These are phyloP conservation scores for Sisymbrium altissimum DNA, from an alignment of 345 rosid genomes.

Conservation along the genomic window DNA sequence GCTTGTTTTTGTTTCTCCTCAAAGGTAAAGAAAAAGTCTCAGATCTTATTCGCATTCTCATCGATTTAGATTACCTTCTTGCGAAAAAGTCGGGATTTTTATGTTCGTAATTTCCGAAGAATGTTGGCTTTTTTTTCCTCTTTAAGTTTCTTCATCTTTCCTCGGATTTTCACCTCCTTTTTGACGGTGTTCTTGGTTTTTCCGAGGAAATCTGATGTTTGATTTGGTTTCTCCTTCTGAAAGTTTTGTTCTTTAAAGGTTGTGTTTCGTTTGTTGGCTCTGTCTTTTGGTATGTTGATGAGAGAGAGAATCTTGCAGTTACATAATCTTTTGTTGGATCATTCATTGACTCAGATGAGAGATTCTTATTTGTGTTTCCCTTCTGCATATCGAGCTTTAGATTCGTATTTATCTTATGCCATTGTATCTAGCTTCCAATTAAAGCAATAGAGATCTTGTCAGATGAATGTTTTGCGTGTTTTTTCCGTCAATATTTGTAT, in stretches of 20 bases:
- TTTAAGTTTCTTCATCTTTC: not conserved
- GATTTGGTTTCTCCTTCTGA: not conserved
- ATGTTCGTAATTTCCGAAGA: not conserved
- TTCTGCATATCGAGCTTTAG: constrained; percentile 4
- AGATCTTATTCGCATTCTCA: constrained; percentile 23
- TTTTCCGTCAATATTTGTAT: not conserved
- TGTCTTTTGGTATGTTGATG: constrained; percentile 12
- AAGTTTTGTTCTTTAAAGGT: constrained; percentile 11
- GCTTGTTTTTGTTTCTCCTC: constrained; percentile 3
- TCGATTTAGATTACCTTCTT: not conserved
- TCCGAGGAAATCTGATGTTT: not conserved
- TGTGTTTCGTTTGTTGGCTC: constrained; percentile 3
- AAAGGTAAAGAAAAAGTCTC: constrained; percentile 3
- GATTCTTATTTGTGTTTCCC: constrained; percentile 3
- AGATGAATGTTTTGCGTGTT: not conserved
- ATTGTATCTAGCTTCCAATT: not conserved
- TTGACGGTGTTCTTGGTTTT: not conserved
- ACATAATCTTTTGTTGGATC: not conserved
- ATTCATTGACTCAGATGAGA: constrained; percentile 10
- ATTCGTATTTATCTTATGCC: not conserved
- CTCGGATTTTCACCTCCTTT: not conserved
- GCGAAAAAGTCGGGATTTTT: constrained; percentile 5
- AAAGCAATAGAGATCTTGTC: not conserved
- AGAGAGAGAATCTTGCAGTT: constrained; percentile 1
- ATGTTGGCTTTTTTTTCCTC: constrained; percentile 14